A percentile compares a stretch with the other conserved stretches of the same genome.
These are phyloP conservation scores for Psilocybe tampanensis DNA, from an alignment of 768 basidiomycete genomes.

Conservation along the genomic window DNA sequence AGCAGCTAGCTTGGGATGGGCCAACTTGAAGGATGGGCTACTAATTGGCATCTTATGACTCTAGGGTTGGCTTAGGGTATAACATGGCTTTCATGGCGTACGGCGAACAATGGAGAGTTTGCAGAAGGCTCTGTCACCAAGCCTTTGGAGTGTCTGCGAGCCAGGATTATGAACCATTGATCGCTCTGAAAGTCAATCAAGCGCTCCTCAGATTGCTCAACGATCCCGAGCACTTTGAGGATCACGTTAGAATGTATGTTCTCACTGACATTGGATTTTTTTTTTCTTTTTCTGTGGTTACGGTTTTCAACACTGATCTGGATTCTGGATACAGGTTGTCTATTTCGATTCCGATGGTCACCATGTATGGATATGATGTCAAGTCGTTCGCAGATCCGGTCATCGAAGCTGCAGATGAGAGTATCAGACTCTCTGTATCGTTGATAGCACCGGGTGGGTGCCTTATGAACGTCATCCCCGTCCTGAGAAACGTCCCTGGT, in stretches of 20 bases:
- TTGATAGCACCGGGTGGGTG: slow-evolving; percentile 5
- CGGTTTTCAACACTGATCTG: too few species aligned
- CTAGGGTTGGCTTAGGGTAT: slow-evolving; percentile 27
- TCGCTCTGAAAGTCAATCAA: slow-evolving; percentile 9
- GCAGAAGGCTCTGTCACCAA: slow-evolving; percentile 26
- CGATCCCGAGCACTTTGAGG: slow-evolving; percentile 10
- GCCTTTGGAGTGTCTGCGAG: slow-evolving; percentile 20
- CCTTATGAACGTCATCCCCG: slow-evolving; percentile 13
- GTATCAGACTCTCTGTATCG: neutral
- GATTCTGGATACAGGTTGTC: slow-evolving; percentile 15
- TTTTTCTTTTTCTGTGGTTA: neutral
- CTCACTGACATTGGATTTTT: neutral
- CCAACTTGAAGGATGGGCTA: too few species aligned
- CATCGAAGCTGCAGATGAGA: slow-evolving; percentile 13
- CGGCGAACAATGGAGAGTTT: slow-evolving; percentile 22
- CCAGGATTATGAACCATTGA: slow-evolving; percentile 13
- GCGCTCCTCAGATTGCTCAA: slow-evolving; percentile 15
- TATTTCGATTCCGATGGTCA: slow-evolving; percentile 15
- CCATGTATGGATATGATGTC: slow-evolving; percentile 22
- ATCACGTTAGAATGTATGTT: slow-evolving; percentile 12
- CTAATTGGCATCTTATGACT: neutral
- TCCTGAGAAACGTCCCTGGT: slow-evolving; percentile 14
- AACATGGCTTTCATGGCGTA: slow-evolving; percentile 25
- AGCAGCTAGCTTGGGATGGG: too few species aligned
- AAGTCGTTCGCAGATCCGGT: slow-evolving; percentile 13